Evolutionary conservation across 345 rosid genomes (phyloP).

Genomic region (Streptanthus diversifolius): DNA sequence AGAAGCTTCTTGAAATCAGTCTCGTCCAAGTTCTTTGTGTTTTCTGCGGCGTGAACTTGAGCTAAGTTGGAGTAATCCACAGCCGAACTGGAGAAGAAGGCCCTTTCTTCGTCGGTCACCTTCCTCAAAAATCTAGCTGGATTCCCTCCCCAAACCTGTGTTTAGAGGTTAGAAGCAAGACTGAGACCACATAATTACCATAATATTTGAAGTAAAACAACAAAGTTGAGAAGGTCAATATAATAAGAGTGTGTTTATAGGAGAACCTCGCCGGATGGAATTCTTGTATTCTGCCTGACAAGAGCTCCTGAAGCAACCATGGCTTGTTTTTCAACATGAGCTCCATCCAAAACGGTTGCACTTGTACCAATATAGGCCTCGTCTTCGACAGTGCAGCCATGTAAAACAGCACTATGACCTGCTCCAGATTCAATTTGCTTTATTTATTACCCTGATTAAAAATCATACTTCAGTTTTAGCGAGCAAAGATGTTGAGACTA

Average conservation of each 20-base stretch:
- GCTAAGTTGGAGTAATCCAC: slow-evolving; percentile 65
- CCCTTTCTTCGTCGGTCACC: slow-evolving; percentile 77
- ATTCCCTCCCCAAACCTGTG: slow-evolving; percentile 91
- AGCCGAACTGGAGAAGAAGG: slow-evolving; percentile 71
- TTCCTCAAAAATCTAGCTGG: slow-evolving; percentile 82
- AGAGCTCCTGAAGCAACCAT: slow-evolving; percentile 96
- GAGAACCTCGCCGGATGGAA: slow-evolving; percentile 80
- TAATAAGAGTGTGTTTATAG: background rate
- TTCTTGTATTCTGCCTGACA: slow-evolving; percentile 79
- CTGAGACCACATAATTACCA: background rate
- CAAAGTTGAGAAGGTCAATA: background rate
- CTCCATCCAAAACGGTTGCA: slow-evolving; percentile 81
- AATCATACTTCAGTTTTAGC: no score
- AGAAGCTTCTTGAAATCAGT: slow-evolving; percentile 69
- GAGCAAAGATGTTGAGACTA: background rate
- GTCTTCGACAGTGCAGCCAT: slow-evolving; percentile 87
- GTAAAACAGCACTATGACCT: slow-evolving; percentile 86
- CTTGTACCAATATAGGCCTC: slow-evolving; percentile 84
- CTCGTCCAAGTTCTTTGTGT: slow-evolving; percentile 62
- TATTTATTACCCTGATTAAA: background rate
- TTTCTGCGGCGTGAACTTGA: slow-evolving; percentile 80
- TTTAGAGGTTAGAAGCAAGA: background rate
- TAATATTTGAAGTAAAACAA: background rate
- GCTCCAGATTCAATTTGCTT: slow-evolving; percentile 31
- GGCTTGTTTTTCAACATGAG: slow-evolving; percentile 79